These are phyloP conservation scores for Stenogyne calaminthoides DNA, from an alignment of 305 asterid genomes.

Conservation along the genomic window DNA sequence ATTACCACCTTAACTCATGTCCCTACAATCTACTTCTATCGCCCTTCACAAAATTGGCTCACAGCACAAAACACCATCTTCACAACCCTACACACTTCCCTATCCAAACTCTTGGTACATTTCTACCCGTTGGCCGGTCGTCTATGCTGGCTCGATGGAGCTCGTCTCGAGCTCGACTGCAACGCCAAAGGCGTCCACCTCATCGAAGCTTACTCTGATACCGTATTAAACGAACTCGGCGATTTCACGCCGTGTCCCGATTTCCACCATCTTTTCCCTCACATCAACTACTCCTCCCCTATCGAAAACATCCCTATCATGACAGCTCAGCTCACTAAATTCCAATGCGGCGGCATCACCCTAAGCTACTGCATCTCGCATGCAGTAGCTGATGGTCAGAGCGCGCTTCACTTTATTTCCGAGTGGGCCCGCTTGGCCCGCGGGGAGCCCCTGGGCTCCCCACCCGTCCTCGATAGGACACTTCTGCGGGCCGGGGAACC, in stretches of 20 bases:
- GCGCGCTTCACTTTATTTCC: conserved; percentile 49
- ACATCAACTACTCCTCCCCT: conserved; percentile 39
- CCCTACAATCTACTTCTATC: conserved; percentile 55
- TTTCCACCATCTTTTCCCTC: conserved; percentile 40
- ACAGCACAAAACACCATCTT: conserved; percentile 26
- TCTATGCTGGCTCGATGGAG: conserved; percentile 41
- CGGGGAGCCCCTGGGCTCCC: conserved; percentile 37
- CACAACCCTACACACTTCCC: conserved; percentile 37
- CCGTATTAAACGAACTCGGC: conserved; percentile 43
- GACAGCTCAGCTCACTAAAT: conserved; percentile 49
- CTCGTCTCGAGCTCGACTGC: conserved; percentile 57
- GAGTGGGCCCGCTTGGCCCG: conserved; percentile 60
- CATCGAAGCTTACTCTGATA: conserved; percentile 45
- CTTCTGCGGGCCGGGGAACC: conserved; percentile 43
- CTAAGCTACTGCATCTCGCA: conserved; percentile 53
- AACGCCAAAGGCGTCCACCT: conserved; percentile 42
- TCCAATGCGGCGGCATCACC: conserved; percentile 51
- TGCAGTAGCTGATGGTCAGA: conserved; percentile 58
- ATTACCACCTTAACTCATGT: conserved; percentile 42
- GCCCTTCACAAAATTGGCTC: conserved; percentile 26
- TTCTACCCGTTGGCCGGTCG: conserved; percentile 68
- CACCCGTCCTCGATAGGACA: conserved; percentile 46
- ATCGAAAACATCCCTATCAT: conserved; percentile 47
- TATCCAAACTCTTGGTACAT: conserved; percentile 45
- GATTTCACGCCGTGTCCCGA: conserved; percentile 48